These are phyloP conservation scores for Solanum verrucosum DNA, from an alignment of 257 asterid genomes.

Conservation along the genomic window DNA sequence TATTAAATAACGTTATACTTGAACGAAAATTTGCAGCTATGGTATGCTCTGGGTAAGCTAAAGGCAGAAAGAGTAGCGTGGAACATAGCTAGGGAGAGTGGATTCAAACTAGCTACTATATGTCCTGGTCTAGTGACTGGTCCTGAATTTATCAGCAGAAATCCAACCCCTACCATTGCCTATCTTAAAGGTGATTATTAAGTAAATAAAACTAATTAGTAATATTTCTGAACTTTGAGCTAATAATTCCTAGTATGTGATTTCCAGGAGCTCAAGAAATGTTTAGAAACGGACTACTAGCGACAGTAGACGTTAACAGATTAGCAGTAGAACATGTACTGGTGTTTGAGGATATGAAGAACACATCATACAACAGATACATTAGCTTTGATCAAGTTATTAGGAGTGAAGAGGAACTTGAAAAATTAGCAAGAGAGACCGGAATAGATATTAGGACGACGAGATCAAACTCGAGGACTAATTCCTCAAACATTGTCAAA, in stretches of 20 bases:
- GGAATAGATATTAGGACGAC: slow-evolving; percentile 21
- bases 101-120: slow-evolving; percentile 54
- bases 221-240: not conserved
- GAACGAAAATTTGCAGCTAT: slow-evolving; percentile 39
- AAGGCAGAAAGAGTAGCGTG: slow-evolving; percentile 78
- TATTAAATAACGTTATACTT: not conserved
- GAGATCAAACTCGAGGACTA: slow-evolving; percentile 24
- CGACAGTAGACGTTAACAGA: slow-evolving; percentile 41
- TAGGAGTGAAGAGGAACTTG: slow-evolving; percentile 36
- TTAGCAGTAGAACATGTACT: slow-evolving; percentile 66
- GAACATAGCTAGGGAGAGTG: slow-evolving; percentile 46
- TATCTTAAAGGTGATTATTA: slow-evolving; percentile 45
- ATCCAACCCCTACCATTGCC: slow-evolving; percentile 68
- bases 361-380: slow-evolving; percentile 45
- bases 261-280: slow-evolving; percentile 53
- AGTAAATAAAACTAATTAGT: not conserved
- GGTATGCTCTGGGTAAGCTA: slow-evolving; percentile 94
- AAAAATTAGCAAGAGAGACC: slow-evolving; percentile 38
- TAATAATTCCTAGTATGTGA: not conserved
- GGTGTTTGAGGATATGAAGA: slow-evolving; percentile 68
- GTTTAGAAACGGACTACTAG: slow-evolving; percentile 53
- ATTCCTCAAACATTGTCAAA: slow-evolving; percentile 12
- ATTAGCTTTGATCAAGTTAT: slow-evolving; percentile 60
- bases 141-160: slow-evolving; percentile 35
- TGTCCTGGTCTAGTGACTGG: slow-evolving; percentile 85